These are phyloP conservation scores for apple (Malus domestica) DNA, from an alignment of 306 rosid species.

Conservation along the genomic window ASM211411v1 NC_041797.1:6267501-6268000, in stretches of 20 bases:
- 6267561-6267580: not conserved
- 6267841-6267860: not conserved
- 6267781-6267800: constrained; percentile 43
- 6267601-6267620: not conserved
- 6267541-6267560: not conserved
- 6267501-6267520: not conserved
- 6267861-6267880: not conserved
- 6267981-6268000: not conserved
- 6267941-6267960: not conserved
- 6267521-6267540: not conserved
- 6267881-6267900: not conserved
- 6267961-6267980: not conserved
- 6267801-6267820: constrained; percentile 27
- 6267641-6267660: not conserved
- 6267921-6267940: not conserved
- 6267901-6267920: not conserved
- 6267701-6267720: constrained; percentile 35
- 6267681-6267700: constrained; percentile 37
- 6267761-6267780: constrained; percentile 39
- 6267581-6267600: not conserved
- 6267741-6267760: constrained; percentile 41
- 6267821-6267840: constrained; percentile 31
- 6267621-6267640: not conserved
- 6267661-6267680: constrained; percentile 22
- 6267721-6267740: constrained; percentile 32